phyloP scores from a whole-genome alignment of 2,329 filamentous ascomycete species.

The Claviceps africana region DNA sequence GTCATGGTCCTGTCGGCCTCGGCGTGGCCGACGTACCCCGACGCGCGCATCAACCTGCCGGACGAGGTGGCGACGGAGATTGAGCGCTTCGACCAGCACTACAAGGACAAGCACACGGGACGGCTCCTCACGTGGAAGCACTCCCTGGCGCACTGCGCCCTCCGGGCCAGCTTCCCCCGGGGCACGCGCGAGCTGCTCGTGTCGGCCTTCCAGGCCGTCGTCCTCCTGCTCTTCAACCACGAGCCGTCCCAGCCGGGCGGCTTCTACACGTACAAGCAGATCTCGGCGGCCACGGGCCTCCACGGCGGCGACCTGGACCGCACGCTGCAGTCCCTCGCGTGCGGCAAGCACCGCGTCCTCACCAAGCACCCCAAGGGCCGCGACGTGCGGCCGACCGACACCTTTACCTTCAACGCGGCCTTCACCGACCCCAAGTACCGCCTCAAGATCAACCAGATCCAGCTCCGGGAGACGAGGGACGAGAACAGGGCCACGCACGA shows the following conservation, averaged over 20 bases:
- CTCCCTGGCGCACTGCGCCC: conserved; percentile 75
- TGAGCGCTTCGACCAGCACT: conserved; percentile 70
- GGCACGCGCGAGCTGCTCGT: conserved; percentile 80
- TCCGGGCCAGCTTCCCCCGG: conserved; percentile 67
- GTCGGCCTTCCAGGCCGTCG: conserved; percentile 81
- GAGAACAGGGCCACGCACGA: conserved; percentile 93
- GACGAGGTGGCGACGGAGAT: conserved; percentile 61
- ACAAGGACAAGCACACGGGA: conserved; percentile 79
- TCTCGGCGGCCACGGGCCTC: conserved; percentile 61
- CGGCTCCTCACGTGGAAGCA: conserved; percentile 86
- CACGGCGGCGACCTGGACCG: conserved; percentile 67
- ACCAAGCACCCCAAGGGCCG: conserved; percentile 72
- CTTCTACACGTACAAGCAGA: conserved; percentile 59
- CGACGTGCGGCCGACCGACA: conserved; percentile 66
- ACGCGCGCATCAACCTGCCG: conserved; percentile 59
- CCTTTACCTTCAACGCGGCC: conserved; percentile 64
- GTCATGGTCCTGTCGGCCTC: conserved; percentile 85
- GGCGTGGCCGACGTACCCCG: conserved; percentile 85
- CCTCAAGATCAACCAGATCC: conserved; percentile 98
- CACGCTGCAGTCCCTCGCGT: conserved; percentile 89
- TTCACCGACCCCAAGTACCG: conserved; percentile 76
- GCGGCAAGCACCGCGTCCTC: conserved; percentile 73
- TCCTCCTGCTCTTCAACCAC: conserved; percentile 81
- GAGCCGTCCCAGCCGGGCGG: conserved; percentile 43
- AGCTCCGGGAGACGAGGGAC: conserved; percentile 87